Percentiles rank a stretch among this genome's conserved stretches.
phyloP scores from a whole-genome alignment of 1,139 yeast species.

The Debaryomyces fabryi region DNA sequence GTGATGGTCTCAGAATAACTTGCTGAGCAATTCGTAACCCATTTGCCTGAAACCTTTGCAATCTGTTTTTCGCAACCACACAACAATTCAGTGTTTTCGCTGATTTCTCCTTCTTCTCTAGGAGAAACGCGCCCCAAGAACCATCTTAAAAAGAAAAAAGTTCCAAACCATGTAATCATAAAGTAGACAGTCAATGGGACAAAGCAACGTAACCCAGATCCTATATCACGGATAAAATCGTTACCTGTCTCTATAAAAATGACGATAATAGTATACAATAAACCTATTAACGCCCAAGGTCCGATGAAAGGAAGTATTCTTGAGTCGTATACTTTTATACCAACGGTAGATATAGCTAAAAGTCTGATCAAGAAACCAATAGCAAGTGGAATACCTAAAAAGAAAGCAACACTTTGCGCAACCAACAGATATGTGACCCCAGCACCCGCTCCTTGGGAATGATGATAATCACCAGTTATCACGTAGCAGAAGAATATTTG shows the following conservation, averaged over 20 bases:
- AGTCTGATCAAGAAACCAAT: slow-evolving; percentile 49
- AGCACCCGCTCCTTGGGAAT: slow-evolving; percentile 11
- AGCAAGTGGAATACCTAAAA: slow-evolving; percentile 57
- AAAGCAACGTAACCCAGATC: slow-evolving; percentile 53
- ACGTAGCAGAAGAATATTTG: slow-evolving; percentile 50
- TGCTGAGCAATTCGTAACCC: slow-evolving; percentile 36
- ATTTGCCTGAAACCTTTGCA: slow-evolving; percentile 18
- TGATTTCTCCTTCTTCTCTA: slow-evolving; percentile 6
- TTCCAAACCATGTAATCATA: slow-evolving; percentile 49
- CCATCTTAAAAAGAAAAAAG: slow-evolving; percentile 43
- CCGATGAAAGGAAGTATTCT: slow-evolving; percentile 41
- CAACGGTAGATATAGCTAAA: slow-evolving; percentile 24
- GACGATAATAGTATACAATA: slow-evolving; percentile 54
- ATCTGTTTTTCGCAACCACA: slow-evolving; percentile 44
- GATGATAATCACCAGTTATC: slow-evolving; percentile 27
- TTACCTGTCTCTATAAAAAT: slow-evolving; percentile 59
- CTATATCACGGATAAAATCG: slow-evolving; percentile 50
- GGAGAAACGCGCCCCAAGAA: slow-evolving; percentile 16
- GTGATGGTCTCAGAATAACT: slow-evolving; percentile 46
- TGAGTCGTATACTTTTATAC: slow-evolving; percentile 31
- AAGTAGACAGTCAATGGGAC: slow-evolving; percentile 56
- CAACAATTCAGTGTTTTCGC: slow-evolving; percentile 16
- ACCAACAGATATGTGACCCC: slow-evolving; percentile 40
- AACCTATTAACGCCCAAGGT: slow-evolving; percentile 56
- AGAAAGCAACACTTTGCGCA: slow-evolving; percentile 55